Base-by-base conservation (phyloP, 2,329 filamentous ascomycete species). In the Xylaria multiplex region DNA sequence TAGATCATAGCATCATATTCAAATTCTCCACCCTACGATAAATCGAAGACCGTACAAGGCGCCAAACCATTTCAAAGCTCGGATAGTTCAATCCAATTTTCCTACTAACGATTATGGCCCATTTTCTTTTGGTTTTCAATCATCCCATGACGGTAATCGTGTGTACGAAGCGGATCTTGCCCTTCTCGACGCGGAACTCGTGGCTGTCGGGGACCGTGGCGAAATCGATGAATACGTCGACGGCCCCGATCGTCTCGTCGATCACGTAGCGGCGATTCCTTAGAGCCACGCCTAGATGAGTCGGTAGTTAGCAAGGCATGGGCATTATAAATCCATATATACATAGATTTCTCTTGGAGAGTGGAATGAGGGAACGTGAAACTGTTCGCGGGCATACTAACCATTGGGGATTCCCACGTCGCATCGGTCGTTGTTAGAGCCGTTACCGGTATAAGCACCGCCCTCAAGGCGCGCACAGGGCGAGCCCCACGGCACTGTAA, bases 401-500 rank as follows among this genome's bases (percentile, higher is more conserved):
- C 75, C 74, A 53, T 69, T 74, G 3, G 79, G 79, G 61, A 80
- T 74, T 11, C 79, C 78, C 6, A 79, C 77, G 48, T 78, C 72
- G 61, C 78, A 80, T 1, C 70, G 67, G 40, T 77, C 74, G 16
- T 62, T 76, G 2, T 71, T 67, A 27, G 71, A 70, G 11, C 76
- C 76, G 7, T 62, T 70, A 6, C 76, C 76, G 9, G 78, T 76
- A 66, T 80, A 79, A 30, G 67, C 35, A 2, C 78, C 78, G 6
- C 79, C 79, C 68, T 81, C 79, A 22, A 80, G 73, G 13, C 79
- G 71, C 0, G 75, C 77, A 59, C 79, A 81, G 1, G 79, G 78
- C 11, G 59, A 64, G 14, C 78, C 79, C 78, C 78, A 81, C 11
- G 79, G 79, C 11, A 81, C 79, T 37, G 67, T 70, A 24, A 79